Percentiles rank a stretch among this genome's conserved stretches.
Evolutionary conservation across 768 basidiomycete genomes (phyloP).

Genomic region (Cantharellus anzutake): DNA sequence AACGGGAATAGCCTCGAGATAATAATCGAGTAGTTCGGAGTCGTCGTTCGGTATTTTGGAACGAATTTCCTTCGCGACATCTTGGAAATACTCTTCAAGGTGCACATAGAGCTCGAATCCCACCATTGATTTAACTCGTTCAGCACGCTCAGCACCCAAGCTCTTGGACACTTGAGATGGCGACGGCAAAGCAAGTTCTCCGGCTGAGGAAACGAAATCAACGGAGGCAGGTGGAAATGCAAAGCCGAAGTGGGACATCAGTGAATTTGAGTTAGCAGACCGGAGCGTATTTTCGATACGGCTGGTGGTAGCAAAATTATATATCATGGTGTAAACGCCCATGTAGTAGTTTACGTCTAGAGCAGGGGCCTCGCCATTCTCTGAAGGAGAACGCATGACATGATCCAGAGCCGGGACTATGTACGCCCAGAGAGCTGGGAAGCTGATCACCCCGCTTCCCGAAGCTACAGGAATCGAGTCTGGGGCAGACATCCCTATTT

Average conservation of each 20-base stretch:
- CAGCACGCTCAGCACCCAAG: constrained; percentile 4
- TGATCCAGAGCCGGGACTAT: constrained; percentile 9
- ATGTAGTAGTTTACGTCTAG: constrained; percentile 6
- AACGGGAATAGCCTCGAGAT: constrained; percentile 6
- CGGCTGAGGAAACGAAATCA: not conserved
- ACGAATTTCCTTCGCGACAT: constrained; percentile 8
- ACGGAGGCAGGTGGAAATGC: not conserved
- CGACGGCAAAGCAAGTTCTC: not conserved
- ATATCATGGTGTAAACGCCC: constrained; percentile 8
- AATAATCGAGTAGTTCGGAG: constrained; percentile 3
- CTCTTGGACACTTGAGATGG: constrained; percentile 2
- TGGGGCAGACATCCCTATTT: not conserved
- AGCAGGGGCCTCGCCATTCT: constrained; percentile 1
- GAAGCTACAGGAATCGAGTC: not conserved
- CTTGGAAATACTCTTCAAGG: constrained; percentile 9
- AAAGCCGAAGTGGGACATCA: not conserved
- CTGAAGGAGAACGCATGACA: constrained; percentile 8
- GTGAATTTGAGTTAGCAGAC: constrained; percentile 3
- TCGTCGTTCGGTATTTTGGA: constrained; percentile 6
- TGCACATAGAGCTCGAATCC: constrained; percentile 9
- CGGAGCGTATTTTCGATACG: not conserved
- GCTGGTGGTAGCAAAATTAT: constrained; percentile 9
- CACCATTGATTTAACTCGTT: constrained; percentile 8
- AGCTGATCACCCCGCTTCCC: not conserved
- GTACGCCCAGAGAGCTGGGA: constrained; percentile 8